Evolutionary conservation across 345 rosid species (phyloP), one percentile per base, ranked within the genome.

Genomic region (Capsella bursapastoris): DNA sequence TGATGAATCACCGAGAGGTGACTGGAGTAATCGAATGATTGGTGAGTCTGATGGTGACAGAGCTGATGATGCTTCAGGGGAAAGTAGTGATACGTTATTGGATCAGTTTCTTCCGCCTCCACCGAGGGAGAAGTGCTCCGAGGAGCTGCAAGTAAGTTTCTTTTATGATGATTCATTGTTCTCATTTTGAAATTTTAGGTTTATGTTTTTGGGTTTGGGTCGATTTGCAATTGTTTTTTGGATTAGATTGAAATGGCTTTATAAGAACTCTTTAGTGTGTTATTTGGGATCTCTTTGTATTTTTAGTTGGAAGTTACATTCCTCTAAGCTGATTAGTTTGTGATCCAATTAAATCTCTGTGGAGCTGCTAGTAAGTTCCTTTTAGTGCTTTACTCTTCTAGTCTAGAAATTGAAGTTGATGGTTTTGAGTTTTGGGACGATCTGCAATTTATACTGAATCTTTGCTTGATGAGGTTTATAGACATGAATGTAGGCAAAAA

Each of bases 121-220:
- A 18, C 93, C 94, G 10, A 81, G 57, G 63, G 84, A 75, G 14
- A 88, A 79, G 78, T 92, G 94, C 84, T 86, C 98, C 0, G 88
- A 83, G 77, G 97, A 92, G 72, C 82, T 92, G 32, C 97, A 90
- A 81, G 99, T 92, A 79, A 83, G 89, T 75, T 66, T 18, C 44
- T 22, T 3, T 41, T 0, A 61, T 41, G 57, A 40, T 66, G 3
- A 3, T 43, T 41, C 11, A 50, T 0, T 48, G 18, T 9, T 72
- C 9, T 12, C 18, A 10, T 59, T 1, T 7, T 13, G 22, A 32
- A 7, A 44, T 6, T 2, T 28, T 25, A 15, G 3, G 35, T 14
- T 63, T 4, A 28, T 25, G 28, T 8, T 34, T 34, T 6, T 34
- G 37, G 37, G 37, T 34, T 34, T 34, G 37, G 57, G 57, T 45